Conservation (phyloP, 441 rosid genomes). For the Aleurites moluccanus region DNA sequence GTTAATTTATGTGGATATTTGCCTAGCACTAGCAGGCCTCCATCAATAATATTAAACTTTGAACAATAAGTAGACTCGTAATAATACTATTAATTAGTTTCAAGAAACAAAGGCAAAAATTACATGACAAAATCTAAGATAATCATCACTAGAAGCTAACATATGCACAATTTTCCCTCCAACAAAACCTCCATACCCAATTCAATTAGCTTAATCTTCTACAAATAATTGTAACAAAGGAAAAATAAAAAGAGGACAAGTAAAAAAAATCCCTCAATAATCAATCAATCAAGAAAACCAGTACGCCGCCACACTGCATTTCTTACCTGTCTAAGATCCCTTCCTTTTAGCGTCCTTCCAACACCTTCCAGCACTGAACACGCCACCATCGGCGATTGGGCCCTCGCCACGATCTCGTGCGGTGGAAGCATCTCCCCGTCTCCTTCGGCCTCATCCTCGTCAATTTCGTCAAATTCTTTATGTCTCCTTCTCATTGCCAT, state of each 20-base stretch:
- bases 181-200: not conserved
- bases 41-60: not conserved
- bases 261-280: not conserved
- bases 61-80: not conserved
- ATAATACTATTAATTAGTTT: not conserved
- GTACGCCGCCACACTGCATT: constrained; percentile 78
- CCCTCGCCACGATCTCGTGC: constrained; percentile 79
- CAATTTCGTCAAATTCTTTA: constrained; percentile 45
- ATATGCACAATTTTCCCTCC: not conserved
- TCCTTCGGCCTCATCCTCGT: constrained; percentile 45
- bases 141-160: not conserved
- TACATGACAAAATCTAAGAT: not conserved
- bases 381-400: constrained; percentile 53
- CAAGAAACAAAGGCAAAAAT: not conserved
- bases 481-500: constrained; percentile 39
- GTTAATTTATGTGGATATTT: too few species aligned
- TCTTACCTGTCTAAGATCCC: constrained; percentile 87
- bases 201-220: constrained; percentile 1
- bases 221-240: not conserved
- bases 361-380: constrained; percentile 88
- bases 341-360: constrained; percentile 89
- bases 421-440: constrained; percentile 74
- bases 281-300: constrained; percentile 72
- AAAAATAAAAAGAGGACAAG: not conserved
- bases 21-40: too few species aligned